A percentile compares a stretch with the other conserved stretches of the same genome.
Conservation (phyloP, 768 basidiomycete species). For the Hirschioporus abietinus region DNA sequence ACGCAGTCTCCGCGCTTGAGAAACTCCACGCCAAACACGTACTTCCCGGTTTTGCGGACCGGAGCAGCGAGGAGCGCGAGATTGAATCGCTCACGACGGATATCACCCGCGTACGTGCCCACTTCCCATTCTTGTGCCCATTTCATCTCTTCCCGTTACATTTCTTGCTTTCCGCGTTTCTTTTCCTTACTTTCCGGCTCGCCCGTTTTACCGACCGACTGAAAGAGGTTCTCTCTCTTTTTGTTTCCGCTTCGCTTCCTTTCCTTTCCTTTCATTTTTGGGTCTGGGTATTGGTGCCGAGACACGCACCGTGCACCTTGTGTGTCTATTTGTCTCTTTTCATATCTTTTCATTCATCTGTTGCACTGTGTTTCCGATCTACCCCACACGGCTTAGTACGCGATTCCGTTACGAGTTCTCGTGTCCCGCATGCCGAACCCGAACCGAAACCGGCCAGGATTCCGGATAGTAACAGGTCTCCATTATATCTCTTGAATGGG, state of each 20-base stretch:
- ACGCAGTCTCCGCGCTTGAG: constrained; percentile 78
- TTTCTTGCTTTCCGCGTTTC: neutral
- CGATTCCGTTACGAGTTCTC: neutral
- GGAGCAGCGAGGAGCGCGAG: constrained; percentile 88
- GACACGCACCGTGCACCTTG: neutral
- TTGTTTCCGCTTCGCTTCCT: constrained; percentile 14
- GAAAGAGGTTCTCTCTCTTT: neutral
- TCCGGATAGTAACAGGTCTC: no score
- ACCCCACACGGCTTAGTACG: neutral
- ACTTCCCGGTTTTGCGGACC: constrained; percentile 94
- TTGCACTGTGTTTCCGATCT: neutral
- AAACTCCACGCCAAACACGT: constrained; percentile 95
- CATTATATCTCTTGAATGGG: neutral
- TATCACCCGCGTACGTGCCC: constrained; percentile 71
- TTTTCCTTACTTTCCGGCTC: neutral
- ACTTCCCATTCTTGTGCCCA: constrained; percentile 12
- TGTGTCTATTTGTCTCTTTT: neutral
- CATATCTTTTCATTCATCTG: neutral
- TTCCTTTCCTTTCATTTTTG: constrained; percentile 11
- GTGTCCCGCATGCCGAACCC: neutral
- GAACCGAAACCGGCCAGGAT: neutral
- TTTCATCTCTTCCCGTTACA: constrained; percentile 2
- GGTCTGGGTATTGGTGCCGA: neutral
- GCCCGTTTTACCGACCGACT: constrained; percentile 3
- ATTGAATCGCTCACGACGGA: constrained; percentile 82